Conservation (phyloP, 495 filamentous ascomycete genomes). For the Cetradonia linearis region DNA sequence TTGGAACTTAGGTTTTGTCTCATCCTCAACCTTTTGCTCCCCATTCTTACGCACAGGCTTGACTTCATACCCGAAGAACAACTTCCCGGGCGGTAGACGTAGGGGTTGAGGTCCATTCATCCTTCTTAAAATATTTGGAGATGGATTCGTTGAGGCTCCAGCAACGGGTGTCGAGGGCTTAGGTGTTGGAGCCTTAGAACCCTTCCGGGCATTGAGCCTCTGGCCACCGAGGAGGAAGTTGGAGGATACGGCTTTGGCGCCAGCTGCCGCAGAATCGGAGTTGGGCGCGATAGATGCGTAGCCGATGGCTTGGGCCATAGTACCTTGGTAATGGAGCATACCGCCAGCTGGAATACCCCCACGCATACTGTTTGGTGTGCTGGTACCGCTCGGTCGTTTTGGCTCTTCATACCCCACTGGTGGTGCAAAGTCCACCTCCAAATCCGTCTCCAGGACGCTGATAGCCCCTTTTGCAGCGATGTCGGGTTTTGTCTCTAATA, state of each 20-base stretch:
- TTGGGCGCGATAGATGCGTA: conserved; percentile 88
- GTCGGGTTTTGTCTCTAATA: conserved; percentile 77
- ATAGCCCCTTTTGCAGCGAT: conserved; percentile 64
- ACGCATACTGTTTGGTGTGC: conserved; percentile 51
- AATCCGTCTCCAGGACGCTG: conserved; percentile 89
- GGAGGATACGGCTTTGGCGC: conserved; percentile 56
- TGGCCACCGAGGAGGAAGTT: conserved; percentile 72
- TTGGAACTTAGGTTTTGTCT: conserved; percentile 64
- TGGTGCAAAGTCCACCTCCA: conserved; percentile 89
- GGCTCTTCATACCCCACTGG: conserved; percentile 92
- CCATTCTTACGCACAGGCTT: conserved; percentile 75
- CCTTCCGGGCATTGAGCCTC: conserved; percentile 68
- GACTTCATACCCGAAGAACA: conserved; percentile 93
- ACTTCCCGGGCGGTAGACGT: conserved; percentile 72
- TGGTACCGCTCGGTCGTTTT: conserved; percentile 47
- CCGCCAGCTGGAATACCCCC: conserved; percentile 56
- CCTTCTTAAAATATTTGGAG: conserved; percentile 37
- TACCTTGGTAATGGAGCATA: conserved; percentile 68
- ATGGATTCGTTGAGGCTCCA: conserved; percentile 51
- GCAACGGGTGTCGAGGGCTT: conserved; percentile 73
- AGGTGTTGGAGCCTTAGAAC: conserved; percentile 64
- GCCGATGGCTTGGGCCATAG: conserved; percentile 95
- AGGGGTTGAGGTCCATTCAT: conserved; percentile 80
- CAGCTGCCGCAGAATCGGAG: conserved; percentile 48
- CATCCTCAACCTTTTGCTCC: conserved; percentile 54